Base-by-base conservation (phyloP, 148 eudicot genomes). In the Rheum nobile region DNA sequence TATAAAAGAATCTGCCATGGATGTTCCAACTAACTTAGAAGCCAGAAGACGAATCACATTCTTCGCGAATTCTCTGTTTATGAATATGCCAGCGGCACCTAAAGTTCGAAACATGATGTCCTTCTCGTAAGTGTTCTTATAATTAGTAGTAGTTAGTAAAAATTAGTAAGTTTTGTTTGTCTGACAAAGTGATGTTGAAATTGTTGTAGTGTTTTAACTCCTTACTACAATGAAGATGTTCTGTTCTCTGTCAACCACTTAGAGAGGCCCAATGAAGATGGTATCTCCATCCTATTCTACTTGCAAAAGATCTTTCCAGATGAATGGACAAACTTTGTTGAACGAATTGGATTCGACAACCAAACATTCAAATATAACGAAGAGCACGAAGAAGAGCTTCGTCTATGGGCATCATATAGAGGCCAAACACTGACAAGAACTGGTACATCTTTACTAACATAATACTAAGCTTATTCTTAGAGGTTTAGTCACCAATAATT, bases 31-130 rank as follows among this genome's bases (percentile, higher is more conserved):
- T 63, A 88, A 88, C 77, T 70, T 88, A 76, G 92, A 86, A 76
- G 92, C 92, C 71, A 83, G 84, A 76, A 82, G 92, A 81, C 88
- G 90, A 28, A 85, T 88, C 61, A 83, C 90, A 59, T 88, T 86
- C 78, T 88, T 88, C 76, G 84, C 92, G 73, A 88, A 88, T 82
- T 88, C 92, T 17, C 77, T 88, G 80, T 88, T 88, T 77, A 88
- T 88, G 92, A 89, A 86, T 75, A 88, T 88, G 92, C 92, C 92
- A 48, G 48, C 21, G 9, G 90, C 92, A 31, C 92, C 92, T 6
- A 86, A 83, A 88, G 90, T 86, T 74, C 88, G 90, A 63, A 86
- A 88, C 75, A 88, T 88, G 92, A 83, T 86, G 54, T 88, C 92
- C 37, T 88, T 88, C 74, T 86, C 89, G 89, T 88, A 84, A 88